These are phyloP conservation scores for Phyllachora maydis DNA, from an alignment of 2,329 filamentous ascomycete genomes.

Conservation along the genomic window DNA sequence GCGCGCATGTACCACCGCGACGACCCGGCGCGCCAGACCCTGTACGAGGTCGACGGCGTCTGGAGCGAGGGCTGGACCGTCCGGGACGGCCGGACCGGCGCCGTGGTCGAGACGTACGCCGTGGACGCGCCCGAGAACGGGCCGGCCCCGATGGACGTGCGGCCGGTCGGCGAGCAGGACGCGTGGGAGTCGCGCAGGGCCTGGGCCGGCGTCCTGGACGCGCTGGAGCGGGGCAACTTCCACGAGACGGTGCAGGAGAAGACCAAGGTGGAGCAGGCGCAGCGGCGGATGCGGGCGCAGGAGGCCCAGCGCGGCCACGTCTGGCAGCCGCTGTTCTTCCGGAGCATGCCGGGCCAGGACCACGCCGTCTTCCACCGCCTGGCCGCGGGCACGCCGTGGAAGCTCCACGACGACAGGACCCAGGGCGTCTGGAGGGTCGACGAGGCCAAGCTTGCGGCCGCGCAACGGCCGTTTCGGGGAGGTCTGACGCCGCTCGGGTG, in stretches of 20 bases:
- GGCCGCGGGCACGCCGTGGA: conserved; percentile 9
- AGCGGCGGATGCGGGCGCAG: conserved; percentile 50
- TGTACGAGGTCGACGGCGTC: conserved; percentile 17
- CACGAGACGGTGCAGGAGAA: conserved; percentile 52
- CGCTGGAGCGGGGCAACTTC: conserved; percentile 56
- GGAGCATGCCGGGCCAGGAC: conserved; percentile 7
- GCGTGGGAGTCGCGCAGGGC: conserved; percentile 62
- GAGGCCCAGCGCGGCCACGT: conserved; percentile 30
- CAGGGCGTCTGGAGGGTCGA: conserved; percentile 17
- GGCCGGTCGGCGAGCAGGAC: conserved; percentile 48
- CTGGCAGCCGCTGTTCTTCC: conserved; percentile 20
- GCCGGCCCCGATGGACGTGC: conserved; percentile 13
- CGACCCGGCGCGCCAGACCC: conserved; percentile 12
- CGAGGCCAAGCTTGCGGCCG: conserved; percentile 5
- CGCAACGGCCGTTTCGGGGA: conserved; percentile 13
- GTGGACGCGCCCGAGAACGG: conserved; percentile 13
- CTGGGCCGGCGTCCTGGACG: conserved; percentile 58
- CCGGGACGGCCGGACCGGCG: conserved; percentile 11
- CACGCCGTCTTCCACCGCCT: conserved; percentile 12
- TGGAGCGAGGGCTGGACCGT: conserved; percentile 21
- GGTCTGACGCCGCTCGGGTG: conserved; percentile 12
- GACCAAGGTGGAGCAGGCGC: conserved; percentile 60
- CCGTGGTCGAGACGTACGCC: conserved; percentile 13
- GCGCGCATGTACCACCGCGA: conserved; percentile 18
- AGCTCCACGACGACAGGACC: conserved; percentile 13